Evolutionary conservation across 2,329 filamentous ascomycete species (phyloP).

Genomic region (Chaetothyriales sp.): DNA sequence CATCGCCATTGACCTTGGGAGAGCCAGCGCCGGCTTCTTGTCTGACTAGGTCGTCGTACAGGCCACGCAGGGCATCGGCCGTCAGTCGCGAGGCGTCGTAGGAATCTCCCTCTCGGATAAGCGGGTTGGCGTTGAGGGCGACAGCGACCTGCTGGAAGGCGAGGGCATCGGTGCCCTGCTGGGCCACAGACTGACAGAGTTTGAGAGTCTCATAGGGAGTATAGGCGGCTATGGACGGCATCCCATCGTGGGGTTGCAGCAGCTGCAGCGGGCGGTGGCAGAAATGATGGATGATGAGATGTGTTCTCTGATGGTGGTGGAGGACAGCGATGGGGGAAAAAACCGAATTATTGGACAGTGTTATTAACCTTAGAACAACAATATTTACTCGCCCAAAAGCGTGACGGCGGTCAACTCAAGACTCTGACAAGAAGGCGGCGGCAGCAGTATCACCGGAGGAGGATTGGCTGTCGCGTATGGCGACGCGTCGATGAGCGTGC

Average conservation of each 20-base stretch:
- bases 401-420: not conserved
- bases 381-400: not conserved
- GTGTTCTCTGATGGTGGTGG: not conserved
- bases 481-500: not conserved
- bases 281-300: not conserved
- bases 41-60: constrained; percentile 61
- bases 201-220: constrained; percentile 75
- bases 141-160: constrained; percentile 61
- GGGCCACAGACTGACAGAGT: constrained; percentile 64
- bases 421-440: not conserved
- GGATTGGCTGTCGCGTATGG: not conserved
- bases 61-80: constrained; percentile 60
- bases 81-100: constrained; percentile 63
- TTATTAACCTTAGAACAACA: no score
- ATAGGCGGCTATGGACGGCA: constrained; percentile 50
- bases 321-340: not conserved
- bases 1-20: constrained; percentile 21
- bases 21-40: constrained; percentile 41
- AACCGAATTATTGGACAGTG: not conserved
- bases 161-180: constrained; percentile 48
- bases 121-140: constrained; percentile 55
- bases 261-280: not conserved
- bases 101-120: constrained; percentile 52
- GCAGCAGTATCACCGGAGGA: not conserved
- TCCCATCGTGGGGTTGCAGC: constrained; percentile 25